These are phyloP conservation scores for Malassezia arunalokei DNA, from an alignment of 1,284 basidiomycete genomes.

Conservation along the genomic window DNA sequence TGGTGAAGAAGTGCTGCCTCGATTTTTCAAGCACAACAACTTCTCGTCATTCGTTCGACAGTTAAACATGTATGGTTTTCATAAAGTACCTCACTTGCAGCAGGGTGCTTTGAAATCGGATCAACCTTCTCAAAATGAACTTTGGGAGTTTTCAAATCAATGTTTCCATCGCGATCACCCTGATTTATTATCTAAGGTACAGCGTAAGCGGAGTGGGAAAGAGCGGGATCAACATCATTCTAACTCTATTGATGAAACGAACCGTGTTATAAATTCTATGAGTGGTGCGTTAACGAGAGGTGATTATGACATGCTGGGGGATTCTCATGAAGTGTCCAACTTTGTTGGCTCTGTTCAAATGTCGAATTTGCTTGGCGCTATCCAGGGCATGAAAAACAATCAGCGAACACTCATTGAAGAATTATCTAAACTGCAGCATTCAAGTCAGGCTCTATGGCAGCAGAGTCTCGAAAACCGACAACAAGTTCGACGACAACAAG, in stretches of 20 bases:
- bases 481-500: constrained; percentile 77
- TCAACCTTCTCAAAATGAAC: constrained; percentile 57
- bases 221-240: constrained; percentile 21
- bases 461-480: constrained; percentile 69
- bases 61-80: constrained; percentile 60
- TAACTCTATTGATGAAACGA: constrained; percentile 10
- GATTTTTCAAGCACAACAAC: constrained; percentile 51
- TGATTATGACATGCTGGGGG: constrained; percentile 6
- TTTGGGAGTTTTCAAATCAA: constrained; percentile 85
- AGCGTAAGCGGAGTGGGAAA: constrained; percentile 53
- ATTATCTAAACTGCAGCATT: constrained; percentile 71
- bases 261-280: constrained; percentile 19
- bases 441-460: constrained; percentile 82
- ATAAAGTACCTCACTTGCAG: constrained; percentile 64
- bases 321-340: constrained; percentile 16
- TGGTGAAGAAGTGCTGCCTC: constrained; percentile 58
- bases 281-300: constrained; percentile 26
- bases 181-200: constrained; percentile 77
- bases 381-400: constrained; percentile 77
- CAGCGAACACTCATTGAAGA: constrained; percentile 80
- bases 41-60: constrained; percentile 80
- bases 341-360: constrained; percentile 22
- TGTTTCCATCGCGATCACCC: constrained; percentile 81
- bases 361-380: constrained; percentile 59
- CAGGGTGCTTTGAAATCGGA: constrained; percentile 65